Base-by-base conservation (phyloP, 2,329 filamentous ascomycete species). In the Parasarocladium wereldwijsianum region DNA sequence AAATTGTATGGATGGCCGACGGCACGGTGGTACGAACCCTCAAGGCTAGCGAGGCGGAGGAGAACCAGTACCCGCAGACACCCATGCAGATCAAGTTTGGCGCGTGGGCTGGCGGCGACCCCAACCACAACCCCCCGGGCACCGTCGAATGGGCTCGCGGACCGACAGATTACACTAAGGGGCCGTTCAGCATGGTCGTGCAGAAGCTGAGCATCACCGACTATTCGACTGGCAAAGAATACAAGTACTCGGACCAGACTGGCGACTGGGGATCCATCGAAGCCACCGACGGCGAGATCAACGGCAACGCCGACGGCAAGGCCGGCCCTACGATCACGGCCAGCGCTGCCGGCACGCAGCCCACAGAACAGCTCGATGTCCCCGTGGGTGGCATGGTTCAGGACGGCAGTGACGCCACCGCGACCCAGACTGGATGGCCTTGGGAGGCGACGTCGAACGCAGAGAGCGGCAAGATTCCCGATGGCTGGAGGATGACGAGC, bases 21-120 rank as follows among this genome's bases (percentile, higher is more conserved):
- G 81, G 77, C 33, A 70, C 64, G 10, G 74, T 78, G 5, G 71
- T 94, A 28, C 77, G 90, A 35, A 79, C 80, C 8, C 65, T 94
- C 34, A 74, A 66, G 26, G 69, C 72, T 23, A 62, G 58, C 29
- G 74, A 81, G 31, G 81, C 86, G 35, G 69, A 76, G 36, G 48
- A 62, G 32, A 64, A 64, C 38, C 81, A 93, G 54, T 98, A 92
- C 49, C 90, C 90, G 6, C 90, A 98, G 58, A 85, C 85, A 1
- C 90, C 90, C 4, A 93, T 93, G 84, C 79, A 85, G 55, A 60
- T 96, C 57, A 92, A 87, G 55, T 75, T 96, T 43, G 90, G 90
- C 36, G 63, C 79, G 33, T 98, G 90, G 90, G 76, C 83, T 31
- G 90, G 85, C 45, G 90, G 90, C 42, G 90, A 96, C 52, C 56